Percentiles rank a stretch among this genome's conserved stretches.
phyloP scores from a whole-genome alignment of 2,329 filamentous ascomycete genomes.

The Massarina eburnea region DNA sequence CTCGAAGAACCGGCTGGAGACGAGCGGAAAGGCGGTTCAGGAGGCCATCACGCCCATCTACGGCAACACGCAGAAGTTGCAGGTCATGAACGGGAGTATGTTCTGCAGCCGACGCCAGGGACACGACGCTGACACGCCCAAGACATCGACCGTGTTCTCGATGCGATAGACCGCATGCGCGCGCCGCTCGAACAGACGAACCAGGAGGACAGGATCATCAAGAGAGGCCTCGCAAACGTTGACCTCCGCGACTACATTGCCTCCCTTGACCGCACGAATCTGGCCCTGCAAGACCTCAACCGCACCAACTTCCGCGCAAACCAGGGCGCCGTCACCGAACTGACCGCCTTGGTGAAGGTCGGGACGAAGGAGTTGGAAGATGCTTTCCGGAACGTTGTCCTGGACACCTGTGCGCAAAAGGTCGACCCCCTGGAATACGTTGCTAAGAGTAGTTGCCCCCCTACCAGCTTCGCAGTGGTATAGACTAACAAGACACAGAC shows the following conservation, averaged over 20 bases:
- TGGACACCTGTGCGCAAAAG: constrained; percentile 70
- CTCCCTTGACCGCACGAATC: constrained; percentile 85
- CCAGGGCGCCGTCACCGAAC: constrained; percentile 81
- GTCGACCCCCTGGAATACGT: constrained; percentile 91
- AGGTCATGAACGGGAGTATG: constrained; percentile 79
- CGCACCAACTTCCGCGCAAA: constrained; percentile 90
- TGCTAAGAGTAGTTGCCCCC: constrained; percentile 68
- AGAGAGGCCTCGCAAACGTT: constrained; percentile 78
- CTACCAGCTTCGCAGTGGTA: too few species aligned
- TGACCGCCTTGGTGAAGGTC: constrained; percentile 73
- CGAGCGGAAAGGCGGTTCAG: constrained; percentile 85
- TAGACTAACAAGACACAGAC: constrained; percentile 44
- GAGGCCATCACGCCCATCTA: constrained; percentile 92
- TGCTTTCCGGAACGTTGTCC: constrained; percentile 76
- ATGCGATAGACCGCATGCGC: constrained; percentile 83
- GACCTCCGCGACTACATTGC: constrained; percentile 83
- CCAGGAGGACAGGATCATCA: constrained; percentile 88
- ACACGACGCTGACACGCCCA: constrained; percentile 1
- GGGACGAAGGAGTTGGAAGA: constrained; percentile 83
- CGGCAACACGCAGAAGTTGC: constrained; percentile 85
- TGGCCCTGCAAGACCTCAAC: constrained; percentile 80
- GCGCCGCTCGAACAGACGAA: constrained; percentile 92
- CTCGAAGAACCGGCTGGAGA: constrained; percentile 79
- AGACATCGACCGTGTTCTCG: constrained; percentile 85
- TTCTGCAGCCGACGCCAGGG: too few species aligned